Evolutionary conservation across 2,329 filamentous ascomycete species (phyloP).

Genomic region (Aspergillus costaricaensis): DNA sequence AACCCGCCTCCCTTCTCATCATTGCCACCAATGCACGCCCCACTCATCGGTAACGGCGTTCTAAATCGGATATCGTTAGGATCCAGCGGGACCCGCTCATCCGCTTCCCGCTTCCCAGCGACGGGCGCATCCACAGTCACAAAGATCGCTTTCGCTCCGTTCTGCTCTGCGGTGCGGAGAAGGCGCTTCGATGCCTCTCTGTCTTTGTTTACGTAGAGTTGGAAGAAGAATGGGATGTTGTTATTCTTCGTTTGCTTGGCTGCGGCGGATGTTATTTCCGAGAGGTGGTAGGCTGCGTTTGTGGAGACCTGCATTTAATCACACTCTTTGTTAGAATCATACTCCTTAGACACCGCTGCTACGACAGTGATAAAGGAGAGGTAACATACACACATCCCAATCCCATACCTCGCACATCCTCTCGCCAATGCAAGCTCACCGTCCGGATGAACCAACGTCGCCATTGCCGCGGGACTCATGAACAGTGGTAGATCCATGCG

Average conservation of each 20-base stretch:
- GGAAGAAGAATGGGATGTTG: constrained; percentile 52
- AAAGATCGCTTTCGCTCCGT: constrained; percentile 50
- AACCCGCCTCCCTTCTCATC: constrained; percentile 58
- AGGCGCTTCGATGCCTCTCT: constrained; percentile 52
- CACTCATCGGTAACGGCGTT: constrained; percentile 46
- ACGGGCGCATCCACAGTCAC: constrained; percentile 61
- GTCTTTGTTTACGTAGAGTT: constrained; percentile 58
- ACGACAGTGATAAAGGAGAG: too few species aligned
- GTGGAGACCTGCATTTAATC: constrained; percentile 53
- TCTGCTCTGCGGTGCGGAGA: constrained; percentile 44
- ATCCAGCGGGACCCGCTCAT: constrained; percentile 53
- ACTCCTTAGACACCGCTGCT: not conserved
- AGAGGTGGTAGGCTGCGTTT: constrained; percentile 60
- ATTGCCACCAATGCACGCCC: constrained; percentile 43
- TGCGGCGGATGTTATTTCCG: constrained; percentile 54
- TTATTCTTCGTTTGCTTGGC: constrained; percentile 24
- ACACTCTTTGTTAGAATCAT: not conserved
- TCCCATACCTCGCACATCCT: constrained; percentile 53
- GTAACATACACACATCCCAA: constrained; percentile 56
- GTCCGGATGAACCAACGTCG: constrained; percentile 62
- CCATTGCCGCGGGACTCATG: constrained; percentile 66
- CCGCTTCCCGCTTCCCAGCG: constrained; percentile 58
- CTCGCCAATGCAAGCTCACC: constrained; percentile 63
- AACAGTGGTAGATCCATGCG: constrained; percentile 61
- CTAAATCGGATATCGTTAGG: constrained; percentile 47